Conservation (phyloP, 306 rosid genomes). For the Sicyos baderoa region DNA sequence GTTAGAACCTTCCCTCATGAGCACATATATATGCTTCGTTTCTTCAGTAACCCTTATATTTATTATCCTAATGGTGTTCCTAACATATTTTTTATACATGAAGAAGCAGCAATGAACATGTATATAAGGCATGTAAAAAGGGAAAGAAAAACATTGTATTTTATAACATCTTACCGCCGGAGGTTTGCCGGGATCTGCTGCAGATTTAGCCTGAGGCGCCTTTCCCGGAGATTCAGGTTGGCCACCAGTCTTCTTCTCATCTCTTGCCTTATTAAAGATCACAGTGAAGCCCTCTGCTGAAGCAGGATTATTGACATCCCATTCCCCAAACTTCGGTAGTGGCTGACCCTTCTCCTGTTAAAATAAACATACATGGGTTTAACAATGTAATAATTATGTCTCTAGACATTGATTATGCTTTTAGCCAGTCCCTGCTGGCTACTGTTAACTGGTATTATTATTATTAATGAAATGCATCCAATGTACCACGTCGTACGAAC, state of each 20-base stretch:
- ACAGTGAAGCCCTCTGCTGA: constrained; percentile 99
- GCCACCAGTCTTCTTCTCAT: constrained; percentile 96
- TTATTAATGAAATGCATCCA: background rate
- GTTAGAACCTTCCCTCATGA: no score
- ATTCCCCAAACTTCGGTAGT: constrained; percentile 95
- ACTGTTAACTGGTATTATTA: background rate
- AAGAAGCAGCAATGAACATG: constrained; percentile 5
- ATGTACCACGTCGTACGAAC: background rate
- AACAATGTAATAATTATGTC: background rate
- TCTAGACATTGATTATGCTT: background rate
- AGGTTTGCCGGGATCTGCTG: constrained; percentile 58
- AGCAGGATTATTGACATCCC: constrained; percentile 99
- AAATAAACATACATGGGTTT: constrained; percentile 4
- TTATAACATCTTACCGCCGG: constrained; percentile 52
- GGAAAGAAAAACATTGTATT: background rate
- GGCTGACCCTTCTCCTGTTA: constrained; percentile 89
- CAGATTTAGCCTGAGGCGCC: constrained; percentile 49
- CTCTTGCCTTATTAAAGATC: constrained; percentile 93
- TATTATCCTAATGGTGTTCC: background rate
- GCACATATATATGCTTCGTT: no score
- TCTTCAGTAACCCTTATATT: no score
- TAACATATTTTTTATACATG: background rate
- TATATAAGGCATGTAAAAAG: background rate
- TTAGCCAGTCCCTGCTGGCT: no score
- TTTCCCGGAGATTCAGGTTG: constrained; percentile 86